phyloP scores from a whole-genome alignment of 2,329 filamentous ascomycete genomes.

The Ophiobolus disseminans region DNA sequence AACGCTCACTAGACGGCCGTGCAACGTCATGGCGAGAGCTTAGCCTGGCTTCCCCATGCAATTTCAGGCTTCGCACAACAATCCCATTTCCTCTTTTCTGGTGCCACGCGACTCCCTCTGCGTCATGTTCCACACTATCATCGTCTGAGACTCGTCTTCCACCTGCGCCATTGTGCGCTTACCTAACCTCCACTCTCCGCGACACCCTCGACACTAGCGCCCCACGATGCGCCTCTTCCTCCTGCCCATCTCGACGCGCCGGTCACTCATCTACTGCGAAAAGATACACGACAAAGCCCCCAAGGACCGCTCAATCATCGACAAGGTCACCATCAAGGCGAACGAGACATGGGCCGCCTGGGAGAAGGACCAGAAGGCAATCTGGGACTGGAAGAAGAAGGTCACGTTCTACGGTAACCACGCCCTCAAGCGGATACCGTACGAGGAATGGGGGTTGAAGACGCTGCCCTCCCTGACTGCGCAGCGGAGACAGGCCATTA shows the following conservation, averaged over 20 bases:
- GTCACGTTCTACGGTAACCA: constrained; percentile 87
- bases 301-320: constrained; percentile 63
- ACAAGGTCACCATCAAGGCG: constrained; percentile 74
- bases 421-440: constrained; percentile 85
- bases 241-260: constrained; percentile 87
- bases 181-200: constrained; percentile 13
- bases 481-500: constrained; percentile 68
- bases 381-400: constrained; percentile 80
- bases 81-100: neutral
- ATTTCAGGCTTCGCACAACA: constrained; percentile 5
- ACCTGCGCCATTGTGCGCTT: constrained; percentile 27
- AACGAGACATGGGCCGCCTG: constrained; percentile 81
- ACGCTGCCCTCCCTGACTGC: constrained; percentile 84
- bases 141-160: constrained; percentile 19
- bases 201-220: constrained; percentile 4
- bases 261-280: constrained; percentile 91
- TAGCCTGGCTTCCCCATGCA: constrained; percentile 9
- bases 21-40: neutral
- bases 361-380: constrained; percentile 75
- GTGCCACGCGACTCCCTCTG: constrained; percentile 17
- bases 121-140: constrained; percentile 24
- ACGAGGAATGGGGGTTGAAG: constrained; percentile 97
- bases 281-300: constrained; percentile 66
- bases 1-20: no score
- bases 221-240: constrained; percentile 85